Evolutionary conservation across 768 basidiomycete genomes (phyloP), one percentile per base, ranked within the genome.

Genomic region (Russula compacta): DNA sequence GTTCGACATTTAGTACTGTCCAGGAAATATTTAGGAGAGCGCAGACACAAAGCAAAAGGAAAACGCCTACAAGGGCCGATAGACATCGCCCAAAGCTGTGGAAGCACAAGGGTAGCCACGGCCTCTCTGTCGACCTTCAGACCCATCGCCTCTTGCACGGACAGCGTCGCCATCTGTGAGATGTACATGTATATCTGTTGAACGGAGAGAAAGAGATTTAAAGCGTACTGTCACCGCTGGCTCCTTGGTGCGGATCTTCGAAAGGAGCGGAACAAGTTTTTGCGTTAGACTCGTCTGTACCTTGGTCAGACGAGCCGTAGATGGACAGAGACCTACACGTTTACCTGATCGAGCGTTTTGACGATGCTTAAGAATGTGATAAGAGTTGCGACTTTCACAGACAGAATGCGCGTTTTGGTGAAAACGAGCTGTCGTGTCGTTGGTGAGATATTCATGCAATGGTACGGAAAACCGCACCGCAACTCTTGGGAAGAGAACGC

Each of bases 141-240:
- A 9, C 95, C 94, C 95, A 97, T 98, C 0, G 92, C 92, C 71
- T 95, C 94, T 74, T 98, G 95, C 0, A 98, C 92, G 21, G 81
- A 82, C 46, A 93, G 76, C 0, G 92, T 92, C 2, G 89, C 89
- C 84, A 93, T 88, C 91, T 92, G 64, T 43, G 53, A 29, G 59
- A 43, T 39, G 4, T 47, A 38, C 49, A 35, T 57, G 10, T 5
- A 46, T 39, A 47, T 57, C 29, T 24, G 29, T 19, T 46, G 19
- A 10, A 15, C 17, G 10, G 8, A 39, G 50, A 19, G 43, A 39
- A n/a, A 15, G 24, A 4, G 3, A 40, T 47, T n/a, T n/a, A 14
- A n/a, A 43, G 42, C 47, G 75, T 67, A 92, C 91, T 83, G 93
- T 97, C 5, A 98, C 95, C 52, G 87, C 84, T 10, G 95, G 95